These are phyloP conservation scores for Knufia petricola DNA, from an alignment of 2,329 filamentous ascomycete genomes.

Conservation along the genomic window DNA sequence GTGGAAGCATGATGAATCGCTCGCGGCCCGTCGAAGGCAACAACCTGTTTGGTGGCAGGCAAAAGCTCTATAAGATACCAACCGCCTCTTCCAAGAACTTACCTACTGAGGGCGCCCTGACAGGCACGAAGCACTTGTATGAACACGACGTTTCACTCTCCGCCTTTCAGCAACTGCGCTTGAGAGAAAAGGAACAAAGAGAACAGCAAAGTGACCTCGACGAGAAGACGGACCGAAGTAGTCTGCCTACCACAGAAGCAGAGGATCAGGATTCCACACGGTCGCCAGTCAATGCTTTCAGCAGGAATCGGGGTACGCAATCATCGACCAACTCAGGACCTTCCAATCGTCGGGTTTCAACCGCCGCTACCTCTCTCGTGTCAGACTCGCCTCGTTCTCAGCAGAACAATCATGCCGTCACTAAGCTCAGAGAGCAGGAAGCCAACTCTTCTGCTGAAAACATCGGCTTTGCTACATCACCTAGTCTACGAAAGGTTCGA, in stretches of 20 bases:
- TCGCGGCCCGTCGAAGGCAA: slow-evolving; percentile 80
- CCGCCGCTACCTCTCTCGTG: slow-evolving; percentile 78
- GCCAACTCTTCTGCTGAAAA: slow-evolving; percentile 7
- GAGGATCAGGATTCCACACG: slow-evolving; percentile 22
- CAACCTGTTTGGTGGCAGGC: slow-evolving; percentile 83
- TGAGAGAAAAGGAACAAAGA: slow-evolving; percentile 42
- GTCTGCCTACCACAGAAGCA: slow-evolving; percentile 28
- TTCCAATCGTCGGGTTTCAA: slow-evolving; percentile 64
- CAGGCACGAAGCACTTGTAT: slow-evolving; percentile 58
- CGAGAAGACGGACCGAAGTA: slow-evolving; percentile 30
- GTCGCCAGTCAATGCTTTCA: slow-evolving; percentile 52
- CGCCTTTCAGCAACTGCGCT: slow-evolving; percentile 67
- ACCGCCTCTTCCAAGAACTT: slow-evolving; percentile 25
- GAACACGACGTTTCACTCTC: slow-evolving; percentile 79
- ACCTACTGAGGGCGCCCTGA: slow-evolving; percentile 24
- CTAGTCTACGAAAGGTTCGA: slow-evolving; percentile 55
- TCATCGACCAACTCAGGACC: slow-evolving; percentile 72
- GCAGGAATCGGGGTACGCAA: slow-evolving; percentile 67
- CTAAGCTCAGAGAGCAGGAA: slow-evolving; percentile 6
- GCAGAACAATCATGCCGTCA: slow-evolving; percentile 17
- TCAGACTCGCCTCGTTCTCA: slow-evolving; percentile 49
- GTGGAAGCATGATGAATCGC: slow-evolving; percentile 71
- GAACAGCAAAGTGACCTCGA: slow-evolving; percentile 34
- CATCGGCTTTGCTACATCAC: slow-evolving; percentile 1
- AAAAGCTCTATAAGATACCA: slow-evolving; percentile 87